phyloP scores from a whole-genome alignment of 129 eudicot genomes.

The Tagetes patula region DNA sequence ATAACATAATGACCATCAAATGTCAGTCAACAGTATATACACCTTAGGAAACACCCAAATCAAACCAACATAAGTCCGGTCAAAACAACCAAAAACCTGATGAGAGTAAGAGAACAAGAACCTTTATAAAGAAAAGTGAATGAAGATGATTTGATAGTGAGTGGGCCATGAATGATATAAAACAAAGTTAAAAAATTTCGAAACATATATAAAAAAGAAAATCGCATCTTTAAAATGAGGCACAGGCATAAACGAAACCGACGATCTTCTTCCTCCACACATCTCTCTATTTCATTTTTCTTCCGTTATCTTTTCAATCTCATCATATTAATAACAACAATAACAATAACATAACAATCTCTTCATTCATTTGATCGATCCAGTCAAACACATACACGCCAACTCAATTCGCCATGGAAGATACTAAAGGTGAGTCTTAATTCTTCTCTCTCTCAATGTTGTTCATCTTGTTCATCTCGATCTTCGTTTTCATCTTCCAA shows the following conservation, averaged over 20 bases:
- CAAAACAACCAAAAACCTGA: too few relatives aligned
- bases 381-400: slow-evolving; percentile 18
- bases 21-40: too few relatives aligned
- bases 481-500: neutral
- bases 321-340: neutral
- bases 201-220: neutral
- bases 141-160: too few relatives aligned
- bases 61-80: too few relatives aligned
- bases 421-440: slow-evolving; percentile 28
- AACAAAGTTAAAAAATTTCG: neutral
- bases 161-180: neutral
- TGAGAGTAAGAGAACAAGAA: too few relatives aligned
- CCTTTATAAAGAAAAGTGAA: too few relatives aligned
- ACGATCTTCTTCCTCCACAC: slow-evolving; percentile 1
- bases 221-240: neutral
- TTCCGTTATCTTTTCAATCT: neutral
- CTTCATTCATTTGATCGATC: neutral
- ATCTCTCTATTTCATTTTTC: slow-evolving; percentile 9
- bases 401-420: slow-evolving; percentile 29
- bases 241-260: neutral
- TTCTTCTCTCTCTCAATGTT: slow-evolving; percentile 8
- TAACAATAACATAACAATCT: neutral
- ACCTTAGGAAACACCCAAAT: too few relatives aligned
- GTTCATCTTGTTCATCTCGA: slow-evolving; percentile 9
- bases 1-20: too few relatives aligned